Base-by-base conservation (phyloP, 2,329 filamentous ascomycete species). In the Rhexocercosporidium sp. region DNA sequence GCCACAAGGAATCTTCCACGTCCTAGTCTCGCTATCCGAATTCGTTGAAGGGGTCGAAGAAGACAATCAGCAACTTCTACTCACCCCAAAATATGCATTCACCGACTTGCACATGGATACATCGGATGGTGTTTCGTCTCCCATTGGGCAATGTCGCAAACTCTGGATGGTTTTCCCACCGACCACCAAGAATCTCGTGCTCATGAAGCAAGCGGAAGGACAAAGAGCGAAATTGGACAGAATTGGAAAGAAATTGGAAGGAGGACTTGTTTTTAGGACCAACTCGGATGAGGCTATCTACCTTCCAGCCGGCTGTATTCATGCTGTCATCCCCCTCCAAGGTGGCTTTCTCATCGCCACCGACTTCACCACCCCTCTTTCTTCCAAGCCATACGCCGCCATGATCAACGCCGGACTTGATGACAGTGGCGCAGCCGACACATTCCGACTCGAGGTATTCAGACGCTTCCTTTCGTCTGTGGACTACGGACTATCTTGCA, bases 161-260 rank as follows among this genome's bases (percentile, higher is more conserved):
- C 29, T 70, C 12, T 70, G 68, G 66, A 39, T 71, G 3, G 14
- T 53, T 6, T 71, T 70, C 44, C 68, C 68, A 51, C 68, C 66
- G 12, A 71, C 70, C 11, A 9, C 16, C 6, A 56, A 66, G 11
- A 70, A 71, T 53, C 62, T 71, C 18, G 18, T 16, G 22, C 31
- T 64, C 20, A 61, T 70, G 54, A 29, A 59, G 12, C 27, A 59
- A 14, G 59, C 51, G 3, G 66, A 68, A 12, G 59, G 66, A 1
- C 62, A 64, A 16, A 60, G 56, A 34, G 56, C 41, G 1, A 68
- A 68, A 37, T 25, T 69, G 9, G 25, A 39, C 18, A 54, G 63
- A 31, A 65, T 69, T 5, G 66, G 68, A 3, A 46, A 39, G 18
- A 4, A 49, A 7, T 54, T 71, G 6, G 70, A 69, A 66, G 70